A percentile compares a stretch with the other conserved stretches of the same genome.
These are phyloP conservation scores for Pascua guehoae DNA, from an alignment of 1,284 basidiomycete genomes.

Conservation along the genomic window DNA sequence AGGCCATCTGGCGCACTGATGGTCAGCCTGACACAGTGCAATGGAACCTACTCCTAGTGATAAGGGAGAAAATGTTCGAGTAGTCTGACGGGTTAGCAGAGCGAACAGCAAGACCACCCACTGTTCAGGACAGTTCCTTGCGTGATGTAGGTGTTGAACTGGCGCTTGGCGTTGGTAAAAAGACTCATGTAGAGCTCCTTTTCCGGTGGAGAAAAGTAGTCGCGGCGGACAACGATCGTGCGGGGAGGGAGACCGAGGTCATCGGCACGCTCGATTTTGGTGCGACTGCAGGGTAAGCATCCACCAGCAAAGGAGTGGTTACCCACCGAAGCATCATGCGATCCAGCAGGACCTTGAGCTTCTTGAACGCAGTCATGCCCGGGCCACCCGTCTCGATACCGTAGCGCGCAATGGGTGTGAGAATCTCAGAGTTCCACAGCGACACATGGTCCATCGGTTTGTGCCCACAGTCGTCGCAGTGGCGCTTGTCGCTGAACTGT, in stretches of 20 bases:
- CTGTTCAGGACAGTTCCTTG: constrained; percentile 88
- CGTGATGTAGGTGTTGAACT: constrained; percentile 86
- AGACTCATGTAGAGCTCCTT: constrained; percentile 91
- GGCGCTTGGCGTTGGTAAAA: constrained; percentile 87
- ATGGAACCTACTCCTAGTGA: constrained; percentile 47
- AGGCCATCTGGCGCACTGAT: constrained; percentile 86
- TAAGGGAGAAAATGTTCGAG: constrained; percentile 79
- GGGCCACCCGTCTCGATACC: constrained; percentile 61
- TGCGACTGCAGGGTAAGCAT: constrained; percentile 37
- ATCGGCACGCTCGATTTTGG: constrained; percentile 85
- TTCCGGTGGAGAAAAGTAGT: constrained; percentile 94
- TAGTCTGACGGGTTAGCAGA: constrained; percentile 60
- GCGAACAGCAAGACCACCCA: constrained; percentile 53
- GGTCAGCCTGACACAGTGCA: background rate
- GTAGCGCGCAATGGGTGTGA: constrained; percentile 86
- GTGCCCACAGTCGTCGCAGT: constrained; percentile 88
- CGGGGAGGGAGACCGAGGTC: constrained; percentile 96
- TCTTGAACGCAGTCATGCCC: constrained; percentile 80
- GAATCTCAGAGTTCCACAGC: constrained; percentile 57
- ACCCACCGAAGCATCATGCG: constrained; percentile 84
- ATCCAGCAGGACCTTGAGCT: constrained; percentile 81
- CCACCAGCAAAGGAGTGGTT: too few relatives aligned
- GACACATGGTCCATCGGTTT: constrained; percentile 87
- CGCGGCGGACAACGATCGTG: constrained; percentile 80
- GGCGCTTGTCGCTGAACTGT: constrained; percentile 70